Conservation (phyloP, 768 basidiomycete genomes). For the Russula ochroleuca region DNA sequence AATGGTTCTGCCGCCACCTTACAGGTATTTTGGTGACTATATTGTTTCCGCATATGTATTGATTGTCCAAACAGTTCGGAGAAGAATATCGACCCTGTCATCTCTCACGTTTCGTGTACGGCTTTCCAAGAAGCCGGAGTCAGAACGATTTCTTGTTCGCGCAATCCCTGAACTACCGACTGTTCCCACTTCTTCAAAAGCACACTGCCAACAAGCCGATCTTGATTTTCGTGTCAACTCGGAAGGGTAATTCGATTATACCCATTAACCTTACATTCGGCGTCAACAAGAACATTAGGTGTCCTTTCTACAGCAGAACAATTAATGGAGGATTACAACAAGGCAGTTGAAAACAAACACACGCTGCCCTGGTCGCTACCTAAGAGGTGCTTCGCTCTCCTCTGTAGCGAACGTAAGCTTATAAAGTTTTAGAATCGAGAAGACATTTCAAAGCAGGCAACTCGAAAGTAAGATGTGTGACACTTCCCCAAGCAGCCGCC, state of each 20-base stretch:
- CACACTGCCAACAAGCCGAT: slow-evolving; percentile 80
- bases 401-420: background rate
- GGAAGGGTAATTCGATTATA: slow-evolving; percentile 56
- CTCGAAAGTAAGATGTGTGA: slow-evolving; percentile 48
- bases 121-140: slow-evolving; percentile 54
- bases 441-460: slow-evolving; percentile 61
- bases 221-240: slow-evolving; percentile 82
- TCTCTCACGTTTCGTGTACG: slow-evolving; percentile 67
- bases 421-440: slow-evolving; percentile 45
- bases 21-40: slow-evolving; percentile 45
- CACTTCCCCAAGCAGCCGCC: too few species aligned
- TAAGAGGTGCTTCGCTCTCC: slow-evolving; percentile 39
- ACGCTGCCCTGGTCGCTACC: slow-evolving; percentile 67
- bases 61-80: slow-evolving; percentile 59
- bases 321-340: slow-evolving; percentile 66
- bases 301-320: slow-evolving; percentile 65
- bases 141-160: slow-evolving; percentile 80
- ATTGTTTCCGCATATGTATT: background rate
- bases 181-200: slow-evolving; percentile 68
- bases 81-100: slow-evolving; percentile 89
- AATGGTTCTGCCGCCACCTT: slow-evolving; percentile 57
- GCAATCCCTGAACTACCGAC: slow-evolving; percentile 61
- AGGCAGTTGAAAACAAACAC: slow-evolving; percentile 46
- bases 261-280: background rate
- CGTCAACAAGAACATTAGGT: slow-evolving; percentile 31